Evolutionary conservation across 768 basidiomycete genomes (phyloP).

Genomic region (Lactifluus echinatus): DNA sequence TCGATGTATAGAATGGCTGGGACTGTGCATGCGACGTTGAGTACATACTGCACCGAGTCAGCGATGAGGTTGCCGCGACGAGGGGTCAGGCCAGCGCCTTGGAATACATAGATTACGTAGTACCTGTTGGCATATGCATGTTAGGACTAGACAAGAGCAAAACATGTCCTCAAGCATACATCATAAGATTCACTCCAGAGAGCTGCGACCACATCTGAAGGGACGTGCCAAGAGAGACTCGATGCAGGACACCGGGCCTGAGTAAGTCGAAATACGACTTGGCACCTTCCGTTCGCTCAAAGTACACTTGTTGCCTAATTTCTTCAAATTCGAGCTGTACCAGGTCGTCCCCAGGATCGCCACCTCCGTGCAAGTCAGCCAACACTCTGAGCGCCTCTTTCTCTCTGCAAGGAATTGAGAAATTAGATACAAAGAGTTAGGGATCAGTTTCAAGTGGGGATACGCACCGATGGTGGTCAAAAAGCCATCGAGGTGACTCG

Average conservation of each 20-base stretch:
- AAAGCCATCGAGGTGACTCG: constrained; percentile 62
- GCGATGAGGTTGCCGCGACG: constrained; percentile 69
- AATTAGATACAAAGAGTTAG: neutral
- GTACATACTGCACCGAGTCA: constrained; percentile 51
- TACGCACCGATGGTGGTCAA: constrained; percentile 47
- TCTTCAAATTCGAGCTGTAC: constrained; percentile 66
- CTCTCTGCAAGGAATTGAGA: constrained; percentile 32
- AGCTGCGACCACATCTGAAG: constrained; percentile 79
- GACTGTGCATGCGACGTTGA: constrained; percentile 35
- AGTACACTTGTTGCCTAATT: constrained; percentile 46
- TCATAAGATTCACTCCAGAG: constrained; percentile 76
- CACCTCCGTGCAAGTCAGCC: constrained; percentile 64
- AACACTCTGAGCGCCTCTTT: constrained; percentile 62
- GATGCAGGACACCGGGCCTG: constrained; percentile 56
- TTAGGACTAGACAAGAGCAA: neutral
- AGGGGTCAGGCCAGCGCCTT: constrained; percentile 69
- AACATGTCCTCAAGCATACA: constrained; percentile 34
- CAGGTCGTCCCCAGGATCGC: constrained; percentile 48
- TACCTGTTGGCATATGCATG: constrained; percentile 33
- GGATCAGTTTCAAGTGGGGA: neutral
- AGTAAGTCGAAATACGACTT: constrained; percentile 62
- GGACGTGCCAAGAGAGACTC: constrained; percentile 59
- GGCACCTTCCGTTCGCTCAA: constrained; percentile 61
- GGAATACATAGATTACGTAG: constrained; percentile 59
- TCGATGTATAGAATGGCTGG: constrained; percentile 59